These are phyloP conservation scores for Eleusine indica DNA, from an alignment of 176 grass and related monocot species.

Conservation along the genomic window DNA sequence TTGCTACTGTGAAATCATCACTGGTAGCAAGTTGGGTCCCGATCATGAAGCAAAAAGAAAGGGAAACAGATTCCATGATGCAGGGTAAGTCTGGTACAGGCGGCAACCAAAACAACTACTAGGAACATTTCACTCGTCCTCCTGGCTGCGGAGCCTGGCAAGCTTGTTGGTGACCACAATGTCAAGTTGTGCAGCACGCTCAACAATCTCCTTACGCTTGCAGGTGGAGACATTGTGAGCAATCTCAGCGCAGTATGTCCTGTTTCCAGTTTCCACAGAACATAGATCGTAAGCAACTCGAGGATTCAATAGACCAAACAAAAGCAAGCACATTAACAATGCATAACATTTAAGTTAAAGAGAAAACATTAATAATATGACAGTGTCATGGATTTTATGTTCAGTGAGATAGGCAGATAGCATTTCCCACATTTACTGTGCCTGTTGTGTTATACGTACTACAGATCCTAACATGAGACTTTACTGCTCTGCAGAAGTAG, in stretches of 20 bases:
- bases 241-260: slow-evolving; percentile 71
- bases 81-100: slow-evolving; percentile 18
- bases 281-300: neutral
- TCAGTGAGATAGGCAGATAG: neutral
- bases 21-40: neutral
- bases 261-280: slow-evolving; percentile 12
- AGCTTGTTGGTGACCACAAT: slow-evolving; percentile 76
- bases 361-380: neutral
- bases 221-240: slow-evolving; percentile 60
- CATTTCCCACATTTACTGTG: neutral
- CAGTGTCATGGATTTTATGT: neutral
- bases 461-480: neutral
- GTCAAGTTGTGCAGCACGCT: slow-evolving; percentile 72
- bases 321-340: neutral
- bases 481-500: neutral
- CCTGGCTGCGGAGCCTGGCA: slow-evolving; percentile 71
- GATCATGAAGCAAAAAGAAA: slow-evolving; percentile 8
- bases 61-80: slow-evolving; percentile 6
- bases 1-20: neutral
- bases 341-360: neutral
- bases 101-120: slow-evolving; percentile 6
- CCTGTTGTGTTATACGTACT: neutral
- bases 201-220: slow-evolving; percentile 75
- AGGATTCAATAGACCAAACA: neutral
- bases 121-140: slow-evolving; percentile 56